Evolutionary conservation across 768 basidiomycete species (phyloP), one percentile per base, ranked within the genome.

Genomic region (Crucibulum laeve): DNA sequence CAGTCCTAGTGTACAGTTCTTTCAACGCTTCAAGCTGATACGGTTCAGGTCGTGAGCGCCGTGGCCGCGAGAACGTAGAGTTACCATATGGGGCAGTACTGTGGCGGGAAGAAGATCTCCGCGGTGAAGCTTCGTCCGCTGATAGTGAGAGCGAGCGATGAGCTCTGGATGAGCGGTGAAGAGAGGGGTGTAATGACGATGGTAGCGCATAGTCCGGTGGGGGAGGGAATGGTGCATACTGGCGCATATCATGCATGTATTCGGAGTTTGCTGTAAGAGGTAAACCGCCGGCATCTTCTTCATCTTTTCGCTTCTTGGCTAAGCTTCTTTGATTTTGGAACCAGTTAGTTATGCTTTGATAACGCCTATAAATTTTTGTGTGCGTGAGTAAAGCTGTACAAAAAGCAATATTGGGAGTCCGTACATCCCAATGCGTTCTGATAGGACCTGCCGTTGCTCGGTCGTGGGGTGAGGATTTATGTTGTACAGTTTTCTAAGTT

Each of bases 261-360:
- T 66, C 65, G 37, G 61, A 53, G 47, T 58, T 58, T 48, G 60
- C 54, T 49, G 56, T 57, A 44, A 58, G 53, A 38, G 57, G 25
- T 35, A 57, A 48, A 34, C 56, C 54, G 32, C 64, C 57, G 38
- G 52, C 38, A 18, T 54, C 58, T 25, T 70, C 67, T 33, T 83
- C 81, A 48, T 85, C 82, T 51, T 71, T 77, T 53, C 74, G 76
- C 65, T 84, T 85, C 69, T 83, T 84, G 24, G 84, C 79, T 50
- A 82, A 74, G 59, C 80, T 87, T 53, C 85, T 84, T 56, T 90
- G 86, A 55, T 88, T 87, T 70, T 89, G 87, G 60, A 90, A 90
- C 88, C 87, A 89, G 57, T 90, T 88, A 1, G 82, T 87, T 45
- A 90, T 80, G 44, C 80, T 85, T 63, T 87, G 80, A 64, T 84